phyloP scores from a whole-genome alignment of 305 asterid genomes.

The Solanum aculeatissimum region DNA sequence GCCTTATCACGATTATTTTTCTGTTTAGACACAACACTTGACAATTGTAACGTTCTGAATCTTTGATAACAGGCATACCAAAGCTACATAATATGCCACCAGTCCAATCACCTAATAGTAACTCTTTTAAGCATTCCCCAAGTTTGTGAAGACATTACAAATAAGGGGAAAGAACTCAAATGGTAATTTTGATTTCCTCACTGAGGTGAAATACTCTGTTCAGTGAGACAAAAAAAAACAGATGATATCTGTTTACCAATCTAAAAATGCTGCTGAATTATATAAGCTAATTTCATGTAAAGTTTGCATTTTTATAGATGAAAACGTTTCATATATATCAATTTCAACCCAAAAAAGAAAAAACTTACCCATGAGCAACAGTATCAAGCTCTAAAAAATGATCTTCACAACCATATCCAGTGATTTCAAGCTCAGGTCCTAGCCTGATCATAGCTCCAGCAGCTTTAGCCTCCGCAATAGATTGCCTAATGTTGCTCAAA shows the following conservation, averaged over 20 bases:
- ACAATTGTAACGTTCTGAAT: constrained; percentile 84
- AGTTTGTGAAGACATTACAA: neutral
- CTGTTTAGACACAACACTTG: constrained; percentile 79
- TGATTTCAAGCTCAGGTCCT: constrained; percentile 98
- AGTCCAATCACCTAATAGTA: constrained; percentile 80
- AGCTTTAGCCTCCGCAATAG: constrained; percentile 60
- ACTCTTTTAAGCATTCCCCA: constrained; percentile 84
- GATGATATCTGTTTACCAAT: neutral
- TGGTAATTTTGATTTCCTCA: neutral
- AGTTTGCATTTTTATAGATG: neutral
- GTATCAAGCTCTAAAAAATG: constrained; percentile 95
- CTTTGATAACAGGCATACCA: constrained; percentile 86
- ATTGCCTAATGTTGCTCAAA: constrained; percentile 68
- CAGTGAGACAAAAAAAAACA: neutral
- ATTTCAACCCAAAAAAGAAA: neutral
- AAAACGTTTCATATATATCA: neutral
- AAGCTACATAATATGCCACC: constrained; percentile 74
- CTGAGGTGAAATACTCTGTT: neutral
- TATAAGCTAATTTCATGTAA: neutral
- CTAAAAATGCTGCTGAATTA: neutral
- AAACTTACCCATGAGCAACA: constrained; percentile 65
- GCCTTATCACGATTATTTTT: constrained; percentile 32
- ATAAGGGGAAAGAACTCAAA: neutral
- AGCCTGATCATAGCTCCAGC: constrained; percentile 86
- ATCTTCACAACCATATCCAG: constrained; percentile 98